Conservation (phyloP, 768 basidiomycete species). For the Scleroderma bovista region DNA sequence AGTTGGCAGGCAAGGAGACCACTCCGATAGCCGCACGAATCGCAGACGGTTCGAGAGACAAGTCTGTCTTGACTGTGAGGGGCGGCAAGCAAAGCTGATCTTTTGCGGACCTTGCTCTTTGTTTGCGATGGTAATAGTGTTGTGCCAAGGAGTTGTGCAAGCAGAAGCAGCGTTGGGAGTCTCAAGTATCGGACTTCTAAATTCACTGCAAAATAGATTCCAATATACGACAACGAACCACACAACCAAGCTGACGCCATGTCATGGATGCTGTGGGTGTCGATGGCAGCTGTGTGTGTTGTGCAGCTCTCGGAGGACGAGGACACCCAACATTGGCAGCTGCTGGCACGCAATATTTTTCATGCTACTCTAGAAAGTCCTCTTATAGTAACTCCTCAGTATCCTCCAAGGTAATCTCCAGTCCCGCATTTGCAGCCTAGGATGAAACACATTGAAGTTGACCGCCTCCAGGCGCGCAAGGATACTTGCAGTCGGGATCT, state of each 20-base stretch:
- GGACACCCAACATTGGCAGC: slow-evolving; percentile 5
- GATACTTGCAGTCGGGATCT: slow-evolving; percentile 68
- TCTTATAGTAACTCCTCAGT: slow-evolving; percentile 47
- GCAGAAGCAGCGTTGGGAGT: slow-evolving; percentile 23
- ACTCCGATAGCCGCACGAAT: neutral
- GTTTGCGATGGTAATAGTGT: slow-evolving; percentile 32
- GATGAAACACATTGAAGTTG: slow-evolving; percentile 69
- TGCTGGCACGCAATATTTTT: slow-evolving; percentile 25
- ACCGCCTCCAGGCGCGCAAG: slow-evolving; percentile 60
- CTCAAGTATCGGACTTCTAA: slow-evolving; percentile 33
- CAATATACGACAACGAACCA: slow-evolving; percentile 23
- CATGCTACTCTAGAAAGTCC: slow-evolving; percentile 24
- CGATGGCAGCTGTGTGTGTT: too few relatives aligned
- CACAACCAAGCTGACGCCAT: slow-evolving; percentile 16
- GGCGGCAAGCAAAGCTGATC: slow-evolving; percentile 3
- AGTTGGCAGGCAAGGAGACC: neutral
- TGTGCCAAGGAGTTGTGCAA: slow-evolving; percentile 28
- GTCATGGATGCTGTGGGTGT: too few relatives aligned
- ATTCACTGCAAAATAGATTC: slow-evolving; percentile 24
- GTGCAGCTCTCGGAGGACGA: too few relatives aligned
- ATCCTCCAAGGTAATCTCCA: slow-evolving; percentile 78
- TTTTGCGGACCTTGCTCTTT: slow-evolving; percentile 14
- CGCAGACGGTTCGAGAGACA: neutral
- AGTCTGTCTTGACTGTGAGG: neutral
- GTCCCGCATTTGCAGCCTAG: slow-evolving; percentile 56